Conservation (phyloP, 306 rosid species). For the Mucuna pruriens region DNA sequence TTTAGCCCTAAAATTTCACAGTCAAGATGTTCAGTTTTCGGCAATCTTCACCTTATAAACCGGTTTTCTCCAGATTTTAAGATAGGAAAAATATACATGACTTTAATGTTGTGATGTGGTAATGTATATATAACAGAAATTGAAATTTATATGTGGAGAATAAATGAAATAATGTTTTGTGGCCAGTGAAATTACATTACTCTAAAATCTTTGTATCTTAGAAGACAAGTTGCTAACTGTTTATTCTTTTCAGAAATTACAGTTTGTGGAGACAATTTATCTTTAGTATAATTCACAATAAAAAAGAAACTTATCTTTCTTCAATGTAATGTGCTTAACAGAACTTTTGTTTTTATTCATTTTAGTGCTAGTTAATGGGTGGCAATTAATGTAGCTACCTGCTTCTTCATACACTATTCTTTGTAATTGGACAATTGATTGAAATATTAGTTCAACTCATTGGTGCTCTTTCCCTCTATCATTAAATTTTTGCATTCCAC, state of each 20-base stretch:
- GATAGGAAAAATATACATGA: background rate
- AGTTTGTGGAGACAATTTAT: background rate
- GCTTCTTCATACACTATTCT: background rate
- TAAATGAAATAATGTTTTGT: background rate
- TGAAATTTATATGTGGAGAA: background rate
- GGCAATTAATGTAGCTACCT: background rate
- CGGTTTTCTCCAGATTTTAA: no score
- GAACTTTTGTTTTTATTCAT: no score
- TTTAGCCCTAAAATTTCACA: no score
- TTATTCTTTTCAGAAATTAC: no score
- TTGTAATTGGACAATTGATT: background rate
- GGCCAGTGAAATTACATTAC: background rate
- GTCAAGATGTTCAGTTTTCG: no score
- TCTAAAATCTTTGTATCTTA: background rate
- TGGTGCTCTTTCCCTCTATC: background rate
- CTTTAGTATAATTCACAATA: background rate
- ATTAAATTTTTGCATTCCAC: background rate
- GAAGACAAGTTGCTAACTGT: background rate
- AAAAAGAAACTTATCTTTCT: background rate
- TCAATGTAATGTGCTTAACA: background rate
- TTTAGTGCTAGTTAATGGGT: no score
- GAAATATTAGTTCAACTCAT: background rate
- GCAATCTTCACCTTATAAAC: no score
- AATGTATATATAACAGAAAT: background rate
- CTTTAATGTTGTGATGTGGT: background rate